phyloP scores from a whole-genome alignment of 208 protist species.

The Leishmania tropica region DNA sequence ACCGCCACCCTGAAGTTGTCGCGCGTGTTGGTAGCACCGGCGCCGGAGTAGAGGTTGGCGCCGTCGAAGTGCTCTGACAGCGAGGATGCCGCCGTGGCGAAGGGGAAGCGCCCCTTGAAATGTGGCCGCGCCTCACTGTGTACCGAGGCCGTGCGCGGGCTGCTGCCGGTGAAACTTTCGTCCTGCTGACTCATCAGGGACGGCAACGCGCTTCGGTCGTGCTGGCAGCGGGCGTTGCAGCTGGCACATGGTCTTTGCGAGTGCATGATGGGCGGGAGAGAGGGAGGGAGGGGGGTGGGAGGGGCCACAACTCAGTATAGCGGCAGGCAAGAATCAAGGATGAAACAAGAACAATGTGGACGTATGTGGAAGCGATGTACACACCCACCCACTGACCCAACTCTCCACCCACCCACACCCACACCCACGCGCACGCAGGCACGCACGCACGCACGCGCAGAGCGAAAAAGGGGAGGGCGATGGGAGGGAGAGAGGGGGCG shows the following conservation, averaged over 20 bases:
- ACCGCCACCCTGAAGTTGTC: slow-evolving; percentile 89
- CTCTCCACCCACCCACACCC: too few species aligned
- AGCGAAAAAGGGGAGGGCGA: neutral
- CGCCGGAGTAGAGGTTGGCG: slow-evolving; percentile 29
- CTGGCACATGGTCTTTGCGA: neutral
- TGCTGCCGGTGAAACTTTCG: slow-evolving; percentile 21
- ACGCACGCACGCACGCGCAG: too few species aligned
- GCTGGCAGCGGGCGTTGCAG: slow-evolving; percentile 2
- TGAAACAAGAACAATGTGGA: neutral
- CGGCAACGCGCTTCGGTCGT: slow-evolving; percentile 13
- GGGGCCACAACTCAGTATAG: neutral
- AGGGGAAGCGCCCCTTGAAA: neutral
- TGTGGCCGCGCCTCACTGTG: slow-evolving; percentile 10
- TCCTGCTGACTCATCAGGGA: slow-evolving; percentile 18
- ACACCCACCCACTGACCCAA: too few species aligned
- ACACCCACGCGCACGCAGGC: too few species aligned
- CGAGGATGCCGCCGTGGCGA: slow-evolving; percentile 10
- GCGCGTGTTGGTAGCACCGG: slow-evolving; percentile 9
- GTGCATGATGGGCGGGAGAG: slow-evolving; percentile 6
- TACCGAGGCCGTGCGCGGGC: slow-evolving; percentile 17
- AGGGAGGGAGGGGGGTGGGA: neutral
- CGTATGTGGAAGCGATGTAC: neutral
- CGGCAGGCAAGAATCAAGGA: neutral
- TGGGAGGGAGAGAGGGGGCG: neutral
- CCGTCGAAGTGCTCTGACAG: slow-evolving; percentile 31